Percentiles rank a stretch among this genome's conserved stretches.
phyloP scores from a whole-genome alignment of 768 basidiomycete genomes.

The Phaeotremella fagi region DNA sequence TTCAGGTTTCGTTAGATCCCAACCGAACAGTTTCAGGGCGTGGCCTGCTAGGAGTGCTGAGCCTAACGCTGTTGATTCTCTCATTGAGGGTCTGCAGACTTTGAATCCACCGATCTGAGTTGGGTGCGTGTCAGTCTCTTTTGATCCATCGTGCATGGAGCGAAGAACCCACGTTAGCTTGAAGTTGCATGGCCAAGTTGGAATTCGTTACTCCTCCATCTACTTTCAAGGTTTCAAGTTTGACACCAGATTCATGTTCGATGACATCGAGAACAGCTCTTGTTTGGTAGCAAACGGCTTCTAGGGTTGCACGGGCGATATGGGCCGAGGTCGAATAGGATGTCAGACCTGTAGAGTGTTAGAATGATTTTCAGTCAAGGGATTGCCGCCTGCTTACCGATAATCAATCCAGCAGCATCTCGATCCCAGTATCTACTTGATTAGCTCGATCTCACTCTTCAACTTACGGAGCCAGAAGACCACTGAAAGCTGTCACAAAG shows the following conservation, averaged over 20 bases:
- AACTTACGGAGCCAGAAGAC: slow-evolving; percentile 82
- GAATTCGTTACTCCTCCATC: slow-evolving; percentile 59
- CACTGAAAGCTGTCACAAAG: slow-evolving; percentile 95
- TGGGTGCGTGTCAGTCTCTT: slow-evolving; percentile 42
- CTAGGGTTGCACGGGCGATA: slow-evolving; percentile 88
- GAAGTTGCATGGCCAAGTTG: slow-evolving; percentile 54
- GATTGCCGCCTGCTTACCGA: slow-evolving; percentile 14
- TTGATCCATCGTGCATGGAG: background rate
- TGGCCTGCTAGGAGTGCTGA: slow-evolving; percentile 89
- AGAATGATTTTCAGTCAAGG: background rate
- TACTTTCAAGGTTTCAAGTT: slow-evolving; percentile 81
- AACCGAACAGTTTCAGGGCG: slow-evolving; percentile 81
- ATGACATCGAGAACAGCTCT: slow-evolving; percentile 93
- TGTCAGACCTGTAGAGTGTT: slow-evolving; percentile 16
- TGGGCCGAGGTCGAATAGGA: slow-evolving; percentile 62
- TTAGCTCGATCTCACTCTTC: background rate
- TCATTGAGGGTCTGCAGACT: slow-evolving; percentile 89
- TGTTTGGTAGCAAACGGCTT: slow-evolving; percentile 94
- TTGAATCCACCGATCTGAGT: slow-evolving; percentile 84
- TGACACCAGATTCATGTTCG: slow-evolving; percentile 73
- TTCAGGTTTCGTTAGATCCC: slow-evolving; percentile 79
- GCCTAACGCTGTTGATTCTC: slow-evolving; percentile 94
- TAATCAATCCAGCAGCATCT: slow-evolving; percentile 57
- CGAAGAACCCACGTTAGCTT: slow-evolving; percentile 41
- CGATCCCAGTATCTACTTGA: slow-evolving; percentile 67